These are phyloP conservation scores for Lepidium didymum DNA, from an alignment of 345 rosid species.

Conservation along the genomic window DNA sequence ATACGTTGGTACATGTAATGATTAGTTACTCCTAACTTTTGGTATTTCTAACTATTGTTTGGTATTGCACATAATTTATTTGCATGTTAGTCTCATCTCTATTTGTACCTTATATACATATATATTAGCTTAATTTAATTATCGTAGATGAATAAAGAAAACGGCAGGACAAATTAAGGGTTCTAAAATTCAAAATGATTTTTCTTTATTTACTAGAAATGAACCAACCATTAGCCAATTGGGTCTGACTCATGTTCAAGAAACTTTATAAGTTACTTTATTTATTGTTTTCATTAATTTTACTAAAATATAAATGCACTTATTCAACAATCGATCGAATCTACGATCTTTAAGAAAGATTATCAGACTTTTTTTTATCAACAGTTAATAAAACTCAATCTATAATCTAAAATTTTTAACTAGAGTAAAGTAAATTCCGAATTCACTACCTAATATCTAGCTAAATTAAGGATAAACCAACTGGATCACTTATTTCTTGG, in stretches of 20 bases:
- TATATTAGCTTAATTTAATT: not conserved
- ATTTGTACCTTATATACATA: slow-evolving; percentile 2
- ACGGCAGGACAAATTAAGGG: not conserved
- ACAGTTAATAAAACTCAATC: no score
- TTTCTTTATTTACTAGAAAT: not conserved
- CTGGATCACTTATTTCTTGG: no score
- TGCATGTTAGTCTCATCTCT: slow-evolving; percentile 10
- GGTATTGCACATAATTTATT: slow-evolving; percentile 15
- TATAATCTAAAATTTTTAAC: no score
- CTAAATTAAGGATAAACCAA: no score
- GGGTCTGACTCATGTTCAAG: slow-evolving; percentile 27
- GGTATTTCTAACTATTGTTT: not conserved
- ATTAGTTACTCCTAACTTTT: slow-evolving; percentile 1
- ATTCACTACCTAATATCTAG: no score
- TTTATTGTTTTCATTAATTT: not conserved
- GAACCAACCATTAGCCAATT: slow-evolving; percentile 19
- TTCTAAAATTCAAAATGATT: not conserved
- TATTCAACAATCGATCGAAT: not conserved
- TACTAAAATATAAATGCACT: not conserved
- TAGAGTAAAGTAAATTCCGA: no score
- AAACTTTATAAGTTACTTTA: slow-evolving; percentile 19
- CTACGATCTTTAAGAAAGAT: not conserved
- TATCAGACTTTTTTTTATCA: no score
- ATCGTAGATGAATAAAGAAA: slow-evolving; percentile 3
- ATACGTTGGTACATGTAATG: slow-evolving; percentile 4